Evolutionary conservation across 768 basidiomycete genomes (phyloP).

Genomic region (Mycena amicta): DNA sequence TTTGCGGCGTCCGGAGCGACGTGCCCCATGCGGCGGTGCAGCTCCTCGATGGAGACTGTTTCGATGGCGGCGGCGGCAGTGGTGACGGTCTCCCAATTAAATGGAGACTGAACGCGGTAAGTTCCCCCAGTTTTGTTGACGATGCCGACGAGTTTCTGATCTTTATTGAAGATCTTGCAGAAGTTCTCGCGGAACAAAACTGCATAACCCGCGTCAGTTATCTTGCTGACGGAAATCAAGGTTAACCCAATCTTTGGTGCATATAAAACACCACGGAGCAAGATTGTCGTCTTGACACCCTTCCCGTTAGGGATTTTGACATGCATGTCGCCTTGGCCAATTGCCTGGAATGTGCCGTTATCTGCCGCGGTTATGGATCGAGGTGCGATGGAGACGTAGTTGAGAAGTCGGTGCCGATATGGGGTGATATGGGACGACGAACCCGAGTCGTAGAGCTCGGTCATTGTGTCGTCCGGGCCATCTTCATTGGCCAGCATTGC

Average conservation of each 20-base stretch:
- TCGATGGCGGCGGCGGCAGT: slow-evolving; percentile 11
- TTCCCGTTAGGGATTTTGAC: slow-evolving; percentile 16
- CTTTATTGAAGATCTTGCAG: neutral
- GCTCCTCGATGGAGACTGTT: slow-evolving; percentile 26
- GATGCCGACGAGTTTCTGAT: neutral
- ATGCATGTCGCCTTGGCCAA: slow-evolving; percentile 19
- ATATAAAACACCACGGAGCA: neutral
- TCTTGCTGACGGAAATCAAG: neutral
- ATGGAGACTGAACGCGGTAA: slow-evolving; percentile 21
- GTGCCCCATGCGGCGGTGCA: slow-evolving; percentile 31
- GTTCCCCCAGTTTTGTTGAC: slow-evolving; percentile 12
- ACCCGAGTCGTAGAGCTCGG: slow-evolving; percentile 24
- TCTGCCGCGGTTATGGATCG: slow-evolving; percentile 16
- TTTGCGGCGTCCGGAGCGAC: slow-evolving; percentile 21
- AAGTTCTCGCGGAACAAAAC: neutral
- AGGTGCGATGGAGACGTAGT: slow-evolving; percentile 8
- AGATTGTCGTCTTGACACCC: neutral
- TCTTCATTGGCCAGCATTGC: neutral
- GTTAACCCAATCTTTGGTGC: neutral
- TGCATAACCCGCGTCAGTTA: neutral
- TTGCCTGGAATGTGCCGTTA: slow-evolving; percentile 15
- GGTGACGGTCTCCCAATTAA: slow-evolving; percentile 7
- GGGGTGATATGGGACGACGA: slow-evolving; percentile 19
- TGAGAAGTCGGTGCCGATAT: slow-evolving; percentile 15
- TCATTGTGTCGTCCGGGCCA: neutral